Percentiles rank a stretch among this genome's conserved stretches.
Evolutionary conservation across 2,329 filamentous ascomycete genomes (phyloP).

Genomic region (Gremmenia infestans): DNA sequence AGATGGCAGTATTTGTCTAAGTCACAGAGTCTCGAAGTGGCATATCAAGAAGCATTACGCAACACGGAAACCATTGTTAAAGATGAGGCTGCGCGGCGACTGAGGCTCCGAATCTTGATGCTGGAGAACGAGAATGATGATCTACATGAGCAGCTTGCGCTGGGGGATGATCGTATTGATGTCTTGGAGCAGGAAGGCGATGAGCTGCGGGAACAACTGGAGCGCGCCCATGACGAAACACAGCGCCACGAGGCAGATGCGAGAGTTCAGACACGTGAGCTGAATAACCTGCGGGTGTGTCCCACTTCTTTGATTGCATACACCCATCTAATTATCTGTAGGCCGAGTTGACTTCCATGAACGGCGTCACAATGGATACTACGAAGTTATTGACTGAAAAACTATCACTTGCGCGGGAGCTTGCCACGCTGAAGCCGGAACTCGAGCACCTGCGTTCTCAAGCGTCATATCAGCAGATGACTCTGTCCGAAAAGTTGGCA

Average conservation of each 20-base stretch:
- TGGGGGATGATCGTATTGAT: constrained; percentile 56
- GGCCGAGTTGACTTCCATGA: constrained; percentile 68
- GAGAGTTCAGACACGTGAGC: constrained; percentile 46
- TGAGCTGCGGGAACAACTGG: constrained; percentile 43
- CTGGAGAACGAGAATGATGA: constrained; percentile 69
- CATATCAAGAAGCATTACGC: constrained; percentile 61
- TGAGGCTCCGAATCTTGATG: constrained; percentile 65
- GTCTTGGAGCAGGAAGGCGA: constrained; percentile 46
- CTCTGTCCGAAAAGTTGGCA: constrained; percentile 73
- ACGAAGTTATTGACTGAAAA: constrained; percentile 65
- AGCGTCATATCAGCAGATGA: constrained; percentile 55
- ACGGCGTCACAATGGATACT: constrained; percentile 62
- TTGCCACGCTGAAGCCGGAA: constrained; percentile 55
- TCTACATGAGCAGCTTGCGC: constrained; percentile 57
- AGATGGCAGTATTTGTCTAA: constrained; percentile 26
- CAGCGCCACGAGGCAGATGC: constrained; percentile 35
- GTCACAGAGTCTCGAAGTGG: constrained; percentile 54
- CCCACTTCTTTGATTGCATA: not conserved
- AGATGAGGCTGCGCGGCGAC: constrained; percentile 67
- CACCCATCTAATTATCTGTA: constrained; percentile 31
- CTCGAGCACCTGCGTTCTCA: constrained; percentile 58
- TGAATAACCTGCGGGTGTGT: constrained; percentile 50
- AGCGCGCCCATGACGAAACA: constrained; percentile 39
- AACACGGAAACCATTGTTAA: constrained; percentile 64
- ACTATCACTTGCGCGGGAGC: constrained; percentile 53